Conservation (phyloP, 768 basidiomycete species). For the Phylloporus sp. region DNA sequence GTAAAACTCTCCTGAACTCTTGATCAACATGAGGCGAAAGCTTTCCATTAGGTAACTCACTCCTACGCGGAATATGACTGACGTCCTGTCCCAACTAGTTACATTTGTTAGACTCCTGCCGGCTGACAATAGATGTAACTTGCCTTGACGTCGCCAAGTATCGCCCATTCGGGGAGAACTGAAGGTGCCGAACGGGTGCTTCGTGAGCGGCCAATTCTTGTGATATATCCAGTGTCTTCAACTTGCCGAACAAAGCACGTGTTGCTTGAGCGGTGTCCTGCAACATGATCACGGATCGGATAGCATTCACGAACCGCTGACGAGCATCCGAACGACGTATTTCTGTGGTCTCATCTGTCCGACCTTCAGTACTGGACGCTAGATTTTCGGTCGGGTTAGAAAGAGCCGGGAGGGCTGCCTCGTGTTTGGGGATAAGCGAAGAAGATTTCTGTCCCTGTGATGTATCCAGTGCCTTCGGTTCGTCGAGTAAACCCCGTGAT, state of each 20-base stretch:
- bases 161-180: conserved; percentile 53
- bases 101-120: conserved; percentile 6
- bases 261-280: conserved; percentile 31
- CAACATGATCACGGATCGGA: conserved; percentile 46
- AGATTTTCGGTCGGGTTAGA: conserved; percentile 26
- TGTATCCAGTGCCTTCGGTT: too few species aligned
- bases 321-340: conserved; percentile 28
- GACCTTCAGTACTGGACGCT: conserved; percentile 25
- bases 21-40: conserved; percentile 11
- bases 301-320: conserved; percentile 39
- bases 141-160: conserved; percentile 53
- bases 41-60: conserved; percentile 29
- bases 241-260: conserved; percentile 36
- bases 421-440: conserved; percentile 16
- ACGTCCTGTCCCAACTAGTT: conserved; percentile 48
- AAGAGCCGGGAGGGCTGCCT: conserved; percentile 21
- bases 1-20: conserved; percentile 37
- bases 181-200: conserved; percentile 50
- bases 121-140: conserved; percentile 6
- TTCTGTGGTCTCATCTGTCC: conserved; percentile 24
- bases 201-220: conserved; percentile 44
- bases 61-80: conserved; percentile 46
- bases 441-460: conserved; percentile 22
- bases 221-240: conserved; percentile 37
- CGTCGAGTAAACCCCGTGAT: conserved; percentile 38